Evolutionary conservation across 257 asterid species (phyloP), one percentile per base, ranked within the genome.

Genomic region (Nyctanthes arbortristis): DNA sequence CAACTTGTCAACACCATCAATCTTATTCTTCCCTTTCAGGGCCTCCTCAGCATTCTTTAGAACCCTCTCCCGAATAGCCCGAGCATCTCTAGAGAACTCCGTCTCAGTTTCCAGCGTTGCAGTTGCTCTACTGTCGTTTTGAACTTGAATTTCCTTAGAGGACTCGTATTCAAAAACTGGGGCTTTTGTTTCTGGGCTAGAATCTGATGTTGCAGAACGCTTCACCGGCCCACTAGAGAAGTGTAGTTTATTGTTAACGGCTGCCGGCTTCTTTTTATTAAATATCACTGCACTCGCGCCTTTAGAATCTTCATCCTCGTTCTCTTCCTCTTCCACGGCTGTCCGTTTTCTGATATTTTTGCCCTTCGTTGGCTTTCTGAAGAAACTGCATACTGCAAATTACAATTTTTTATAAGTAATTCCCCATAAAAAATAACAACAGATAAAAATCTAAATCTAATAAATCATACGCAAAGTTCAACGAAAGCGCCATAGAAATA

Each of bases 51-150:
- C 88, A 83, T 79, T 93, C 84, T 83, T 88, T 56, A 90, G 90
- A 69, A 75, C 89, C 71, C 81, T 84, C 85, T 93, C 98, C 70
- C 96, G 79, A 69, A 88, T 82, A 10, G 96, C 95, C 37, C 97
- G 84, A 61, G 97, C 87, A 79, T 93, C 98, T 73, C 66, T 90
- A 0, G 95, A 79, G 80, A 86, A 85, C n/a, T 93, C 97, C 1
- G 96, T 90, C 79, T 93, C 98, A 1, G 97, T 88, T 78, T 93
- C 96, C 70, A 88, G 57, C 14, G 92, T 90, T 39, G 97, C 92
- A 7, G 97, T 93, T 45, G 97, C 96, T 70, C 79, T 76, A 69
- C 75, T 88, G 63, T 90, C 96, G 70, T 88, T 93, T 30, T 93
- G 89, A 70, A 93, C 95, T 78, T 93, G 97, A 76, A 90, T 85